Percentiles rank a stretch among this genome's conserved stretches.
phyloP scores from a whole-genome alignment of 2,329 filamentous ascomycete genomes.

The Ophiostoma pallidulum region DNA sequence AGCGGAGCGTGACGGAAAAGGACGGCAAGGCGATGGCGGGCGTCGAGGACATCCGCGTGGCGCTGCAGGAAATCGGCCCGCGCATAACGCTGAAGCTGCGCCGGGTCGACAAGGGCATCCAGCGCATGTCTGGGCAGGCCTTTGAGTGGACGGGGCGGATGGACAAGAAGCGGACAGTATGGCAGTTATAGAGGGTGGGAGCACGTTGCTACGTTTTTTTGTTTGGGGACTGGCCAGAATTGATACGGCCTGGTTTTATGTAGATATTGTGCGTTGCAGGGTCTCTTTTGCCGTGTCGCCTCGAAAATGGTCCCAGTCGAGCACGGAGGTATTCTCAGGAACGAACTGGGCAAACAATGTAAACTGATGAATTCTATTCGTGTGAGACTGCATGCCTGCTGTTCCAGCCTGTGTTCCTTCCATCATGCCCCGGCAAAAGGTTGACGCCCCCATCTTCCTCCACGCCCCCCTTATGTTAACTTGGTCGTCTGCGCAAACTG shows the following conservation, averaged over 20 bases:
- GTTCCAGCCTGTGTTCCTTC: too few relatives aligned
- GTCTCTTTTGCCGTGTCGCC: too few relatives aligned
- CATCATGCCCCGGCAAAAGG: too few relatives aligned
- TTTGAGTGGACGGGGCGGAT: conserved; percentile 96
- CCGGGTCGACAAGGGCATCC: conserved; percentile 80
- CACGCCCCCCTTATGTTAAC: conserved; percentile 20
- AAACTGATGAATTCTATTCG: too few relatives aligned
- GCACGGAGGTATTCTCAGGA: too few relatives aligned
- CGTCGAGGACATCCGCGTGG: conserved; percentile 75
- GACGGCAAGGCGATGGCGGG: conserved; percentile 80
- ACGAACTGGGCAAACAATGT: too few relatives aligned
- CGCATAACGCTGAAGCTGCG: conserved; percentile 68
- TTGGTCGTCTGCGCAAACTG: conserved; percentile 33
- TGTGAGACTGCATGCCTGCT: too few relatives aligned
- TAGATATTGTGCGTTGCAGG: too few relatives aligned
- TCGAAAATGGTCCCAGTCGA: too few relatives aligned
- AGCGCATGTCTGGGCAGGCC: conserved; percentile 52
- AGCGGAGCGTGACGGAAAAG: conserved; percentile 73
- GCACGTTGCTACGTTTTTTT: neutral
- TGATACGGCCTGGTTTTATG: too few relatives aligned
- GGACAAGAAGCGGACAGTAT: conserved; percentile 89
- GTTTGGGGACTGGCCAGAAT: neutral
- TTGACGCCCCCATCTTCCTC: too few relatives aligned
- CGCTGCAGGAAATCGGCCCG: conserved; percentile 83
- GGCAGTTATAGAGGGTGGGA: conserved; percentile 58